Percentiles rank a stretch among this genome's conserved stretches.
Conservation (phyloP, 2,329 filamentous ascomycete genomes). For the Calonectria pseudoturangicola region DNA sequence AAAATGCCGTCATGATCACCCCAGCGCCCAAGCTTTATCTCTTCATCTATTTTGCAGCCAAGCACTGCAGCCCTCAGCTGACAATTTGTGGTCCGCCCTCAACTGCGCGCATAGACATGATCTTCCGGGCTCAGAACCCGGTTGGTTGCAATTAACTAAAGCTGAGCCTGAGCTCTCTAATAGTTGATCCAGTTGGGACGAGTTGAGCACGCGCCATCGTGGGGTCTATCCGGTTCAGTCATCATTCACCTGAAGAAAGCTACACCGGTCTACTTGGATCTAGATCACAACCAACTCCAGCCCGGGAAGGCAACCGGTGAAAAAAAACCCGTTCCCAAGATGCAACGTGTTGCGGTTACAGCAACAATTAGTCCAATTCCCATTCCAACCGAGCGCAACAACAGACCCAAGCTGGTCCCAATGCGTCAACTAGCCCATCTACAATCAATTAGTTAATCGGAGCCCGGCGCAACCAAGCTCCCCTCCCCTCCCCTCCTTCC, state of each 20-base stretch:
- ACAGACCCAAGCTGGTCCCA: not conserved
- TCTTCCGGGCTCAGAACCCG: slow-evolving; percentile 22
- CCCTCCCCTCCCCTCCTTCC: too few species aligned
- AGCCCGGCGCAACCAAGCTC: slow-evolving; percentile 8
- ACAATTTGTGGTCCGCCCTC: slow-evolving; percentile 26
- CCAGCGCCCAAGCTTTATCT: slow-evolving; percentile 24
- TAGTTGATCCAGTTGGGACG: slow-evolving; percentile 16
- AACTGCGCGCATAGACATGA: slow-evolving; percentile 30
- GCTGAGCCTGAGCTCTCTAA: slow-evolving; percentile 14
- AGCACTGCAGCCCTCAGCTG: slow-evolving; percentile 36
- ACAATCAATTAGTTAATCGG: slow-evolving; percentile 26
- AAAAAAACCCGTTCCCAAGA: not conserved
- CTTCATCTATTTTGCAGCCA: slow-evolving; percentile 41
- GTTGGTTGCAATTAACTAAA: slow-evolving; percentile 20
- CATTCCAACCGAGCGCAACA: not conserved
- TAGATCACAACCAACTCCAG: slow-evolving; percentile 5
- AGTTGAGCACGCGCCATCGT: slow-evolving; percentile 27
- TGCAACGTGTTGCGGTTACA: slow-evolving; percentile 8
- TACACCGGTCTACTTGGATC: slow-evolving; percentile 5
- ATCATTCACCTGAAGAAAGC: slow-evolving; percentile 22
- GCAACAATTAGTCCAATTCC: not conserved
- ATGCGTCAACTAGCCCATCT: slow-evolving; percentile 2
- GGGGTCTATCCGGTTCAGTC: slow-evolving; percentile 26
- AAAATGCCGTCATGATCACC: slow-evolving; percentile 46
- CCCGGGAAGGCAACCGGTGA: slow-evolving; percentile 13